These are phyloP conservation scores for Erodium maritimum DNA, from an alignment of 345 rosid genomes.

Conservation along the genomic window DNA sequence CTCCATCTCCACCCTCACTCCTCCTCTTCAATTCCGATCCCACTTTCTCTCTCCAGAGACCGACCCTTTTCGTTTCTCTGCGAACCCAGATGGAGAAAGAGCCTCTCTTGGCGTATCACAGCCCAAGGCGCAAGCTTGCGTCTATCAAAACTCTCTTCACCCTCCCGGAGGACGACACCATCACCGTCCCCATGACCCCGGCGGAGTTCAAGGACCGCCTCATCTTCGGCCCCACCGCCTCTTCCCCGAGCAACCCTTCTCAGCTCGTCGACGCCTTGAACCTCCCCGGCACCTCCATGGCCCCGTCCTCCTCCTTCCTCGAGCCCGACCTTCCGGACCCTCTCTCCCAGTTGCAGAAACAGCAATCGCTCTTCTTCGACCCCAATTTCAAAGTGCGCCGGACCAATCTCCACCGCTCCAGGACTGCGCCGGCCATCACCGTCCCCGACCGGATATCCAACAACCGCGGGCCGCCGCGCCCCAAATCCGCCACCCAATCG, in stretches of 20 bases:
- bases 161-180: conserved; percentile 59
- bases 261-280: conserved; percentile 40
- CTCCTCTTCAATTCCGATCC: neutral
- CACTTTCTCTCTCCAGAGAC: neutral
- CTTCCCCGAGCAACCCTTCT: conserved; percentile 29
- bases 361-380: conserved; percentile 25
- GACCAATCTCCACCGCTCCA: conserved; percentile 52
- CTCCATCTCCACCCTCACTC: neutral
- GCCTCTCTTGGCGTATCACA: conserved; percentile 35
- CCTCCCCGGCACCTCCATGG: conserved; percentile 23
- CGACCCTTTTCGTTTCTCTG: conserved; percentile 9
- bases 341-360: conserved; percentile 13
- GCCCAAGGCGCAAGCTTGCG: conserved; percentile 28
- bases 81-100: conserved; percentile 36
- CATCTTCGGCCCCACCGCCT: conserved; percentile 48
- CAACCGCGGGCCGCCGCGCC: conserved; percentile 23
- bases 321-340: conserved; percentile 8
- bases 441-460: conserved; percentile 36
- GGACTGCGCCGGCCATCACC: conserved; percentile 79
- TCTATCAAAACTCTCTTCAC: conserved; percentile 33
- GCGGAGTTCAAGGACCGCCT: conserved; percentile 55
- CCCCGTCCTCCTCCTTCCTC: conserved; percentile 14
- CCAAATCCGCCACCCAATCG: conserved; percentile 38
- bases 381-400: conserved; percentile 18
- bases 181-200: conserved; percentile 52